Conservation (phyloP, 345 rosid species). For the Camelina laxa region DNA sequence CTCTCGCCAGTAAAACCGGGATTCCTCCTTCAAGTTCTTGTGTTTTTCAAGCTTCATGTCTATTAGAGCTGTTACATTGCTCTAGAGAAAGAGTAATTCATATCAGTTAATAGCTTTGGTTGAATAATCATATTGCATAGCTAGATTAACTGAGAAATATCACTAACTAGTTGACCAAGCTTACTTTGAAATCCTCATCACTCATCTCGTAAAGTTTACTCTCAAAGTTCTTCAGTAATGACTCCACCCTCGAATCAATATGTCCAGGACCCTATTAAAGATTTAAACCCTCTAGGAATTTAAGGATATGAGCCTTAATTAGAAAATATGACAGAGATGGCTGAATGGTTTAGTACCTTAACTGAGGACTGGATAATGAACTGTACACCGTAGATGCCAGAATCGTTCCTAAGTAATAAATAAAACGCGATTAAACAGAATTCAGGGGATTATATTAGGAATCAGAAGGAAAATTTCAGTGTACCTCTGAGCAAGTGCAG, state of each 20-base stretch:
- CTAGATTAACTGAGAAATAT: slow-evolving; percentile 10
- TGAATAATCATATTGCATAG: slow-evolving; percentile 24
- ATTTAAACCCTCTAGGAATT: not conserved
- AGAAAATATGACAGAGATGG: not conserved
- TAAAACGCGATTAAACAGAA: slow-evolving; percentile 10
- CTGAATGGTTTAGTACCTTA: slow-evolving; percentile 56
- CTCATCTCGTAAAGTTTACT: slow-evolving; percentile 72
- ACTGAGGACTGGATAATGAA: slow-evolving; percentile 85
- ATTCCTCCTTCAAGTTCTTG: slow-evolving; percentile 88
- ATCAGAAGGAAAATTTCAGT: not conserved
- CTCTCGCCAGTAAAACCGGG: slow-evolving; percentile 75
- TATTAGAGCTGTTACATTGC: slow-evolving; percentile 77
- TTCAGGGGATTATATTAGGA: not conserved
- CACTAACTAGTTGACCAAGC: slow-evolving; percentile 17
- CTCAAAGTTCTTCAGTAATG: slow-evolving; percentile 73
- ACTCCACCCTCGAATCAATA: slow-evolving; percentile 82
- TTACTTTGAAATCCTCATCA: slow-evolving; percentile 80
- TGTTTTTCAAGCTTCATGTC: slow-evolving; percentile 94
- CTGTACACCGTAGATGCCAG: slow-evolving; percentile 75
- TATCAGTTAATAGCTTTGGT: slow-evolving; percentile 15
- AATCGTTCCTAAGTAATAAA: slow-evolving; percentile 61
- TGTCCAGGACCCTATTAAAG: slow-evolving; percentile 68
- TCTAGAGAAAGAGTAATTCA: slow-evolving; percentile 50
- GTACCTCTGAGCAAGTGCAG: slow-evolving; percentile 75
- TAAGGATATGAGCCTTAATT: not conserved